Base-by-base conservation (phyloP, 106 monocot genomes). In the Dendrobium catenatum region DNA sequence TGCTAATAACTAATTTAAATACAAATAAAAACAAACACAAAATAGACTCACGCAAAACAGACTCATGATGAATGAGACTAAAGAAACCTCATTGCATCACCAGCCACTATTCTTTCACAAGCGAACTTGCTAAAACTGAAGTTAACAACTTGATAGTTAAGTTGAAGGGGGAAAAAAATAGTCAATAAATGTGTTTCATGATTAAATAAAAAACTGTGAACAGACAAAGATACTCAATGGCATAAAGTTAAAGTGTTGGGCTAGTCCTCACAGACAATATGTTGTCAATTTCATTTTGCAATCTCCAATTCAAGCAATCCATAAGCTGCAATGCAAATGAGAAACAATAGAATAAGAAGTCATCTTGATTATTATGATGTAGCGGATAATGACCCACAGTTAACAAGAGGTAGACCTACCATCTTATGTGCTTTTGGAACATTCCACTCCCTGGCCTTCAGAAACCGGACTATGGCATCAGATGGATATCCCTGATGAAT, bases 361-460 rank as follows among this genome's bases (percentile, higher is more conserved):
- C 70, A 79, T 20, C 43, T 68, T 54, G 16, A 9, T 74, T 72
- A 8, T 68, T 0, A 55, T 68, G 58, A 27, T 56, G 48, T 68
- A 72, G 61, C 58, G 1, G 6, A 68, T 16, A 72, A 78, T 42
- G 73, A 75, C 41, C 18, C 82, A 51, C 42, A 76, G 49, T 80
- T 81, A 42, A 11, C 15, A 55, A 49, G 4, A 81, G n/a, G 73
- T 19, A 70, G 9, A 5, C 42, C 18, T 72, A 98, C 97, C 97
- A 98, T 92, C 56, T 87, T 90, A 88, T 94, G 88, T 77, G 97
- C 97, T 89, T 90, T 92, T 11, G 81, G 37, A 24, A 87, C 87
- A 84, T 89, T 90, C 92, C 97, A 91, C 9, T 97, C 94, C 84
- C 94, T 92, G 47, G 94, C 97, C 76, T 92, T 92, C 18, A 97